phyloP scores from a whole-genome alignment of 1,284 basidiomycete genomes.

The Trametes versicolor region DNA sequence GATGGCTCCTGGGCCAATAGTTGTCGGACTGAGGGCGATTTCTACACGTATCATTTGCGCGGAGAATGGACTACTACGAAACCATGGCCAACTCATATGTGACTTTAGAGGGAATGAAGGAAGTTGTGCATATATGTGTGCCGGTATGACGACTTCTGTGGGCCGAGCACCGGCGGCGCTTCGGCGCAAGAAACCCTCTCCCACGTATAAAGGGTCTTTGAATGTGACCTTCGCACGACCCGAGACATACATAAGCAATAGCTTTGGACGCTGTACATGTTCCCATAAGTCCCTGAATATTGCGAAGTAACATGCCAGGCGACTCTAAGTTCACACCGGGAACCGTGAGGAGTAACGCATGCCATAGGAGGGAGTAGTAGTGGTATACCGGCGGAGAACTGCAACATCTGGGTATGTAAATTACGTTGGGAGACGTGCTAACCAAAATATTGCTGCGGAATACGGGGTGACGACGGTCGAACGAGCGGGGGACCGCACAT shows the following conservation, averaged over 20 bases:
- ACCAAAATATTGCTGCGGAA: constrained; percentile 20
- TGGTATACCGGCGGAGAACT: constrained; percentile 30
- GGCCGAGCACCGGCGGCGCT: too few relatives aligned
- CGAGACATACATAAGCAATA: too few relatives aligned
- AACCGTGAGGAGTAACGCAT: neutral
- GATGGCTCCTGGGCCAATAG: neutral
- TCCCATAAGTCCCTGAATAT: too few relatives aligned
- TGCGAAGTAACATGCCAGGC: neutral
- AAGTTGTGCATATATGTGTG: too few relatives aligned
- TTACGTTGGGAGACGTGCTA: constrained; percentile 19
- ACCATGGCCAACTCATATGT: too few relatives aligned
- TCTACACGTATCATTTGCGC: neutral
- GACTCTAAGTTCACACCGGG: neutral
- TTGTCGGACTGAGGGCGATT: neutral
- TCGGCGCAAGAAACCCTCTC: too few relatives aligned
- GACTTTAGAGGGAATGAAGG: too few relatives aligned
- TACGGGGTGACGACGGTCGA: neutral
- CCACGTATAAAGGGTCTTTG: too few relatives aligned
- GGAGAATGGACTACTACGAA: too few relatives aligned
- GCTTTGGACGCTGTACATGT: too few relatives aligned
- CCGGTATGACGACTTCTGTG: too few relatives aligned
- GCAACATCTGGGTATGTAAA: constrained; percentile 35
- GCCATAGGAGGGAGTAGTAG: constrained; percentile 16
- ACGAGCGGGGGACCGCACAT: constrained; percentile 26
- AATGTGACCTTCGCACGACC: too few relatives aligned